A percentile compares a stretch with the other conserved stretches of the same genome.
These are phyloP conservation scores for Gaeumannomyces tritici DNA, from an alignment of 2,329 filamentous ascomycete genomes.

Conservation along the genomic window DNA sequence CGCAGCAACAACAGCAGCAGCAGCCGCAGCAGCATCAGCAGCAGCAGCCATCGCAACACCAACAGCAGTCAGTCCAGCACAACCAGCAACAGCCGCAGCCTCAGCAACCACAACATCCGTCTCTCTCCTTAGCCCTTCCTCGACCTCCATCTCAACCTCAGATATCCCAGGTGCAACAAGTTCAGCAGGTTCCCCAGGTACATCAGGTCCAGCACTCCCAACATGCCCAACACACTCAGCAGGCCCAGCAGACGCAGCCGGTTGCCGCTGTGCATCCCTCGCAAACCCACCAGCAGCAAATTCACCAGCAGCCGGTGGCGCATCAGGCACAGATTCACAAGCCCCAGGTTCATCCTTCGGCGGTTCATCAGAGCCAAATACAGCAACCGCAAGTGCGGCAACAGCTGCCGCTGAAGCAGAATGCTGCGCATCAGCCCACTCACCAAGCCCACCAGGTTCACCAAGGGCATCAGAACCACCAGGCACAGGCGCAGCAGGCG, in stretches of 20 bases:
- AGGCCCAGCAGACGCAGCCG: constrained; percentile 10
- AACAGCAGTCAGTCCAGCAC: constrained; percentile 9
- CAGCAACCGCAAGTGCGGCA: constrained; percentile 1
- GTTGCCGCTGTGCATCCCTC: constrained; percentile 1
- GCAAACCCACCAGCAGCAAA: constrained; percentile 1
- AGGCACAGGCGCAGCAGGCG: constrained; percentile 20
- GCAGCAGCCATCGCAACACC: constrained; percentile 7
- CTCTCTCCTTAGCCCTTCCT: constrained; percentile 9
- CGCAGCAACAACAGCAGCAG: constrained; percentile 10
- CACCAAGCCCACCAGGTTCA: constrained; percentile 16
- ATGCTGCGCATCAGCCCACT: constrained; percentile 9
- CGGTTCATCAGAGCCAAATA: constrained; percentile 1
- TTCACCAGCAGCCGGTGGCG: neutral
- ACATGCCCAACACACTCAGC: constrained; percentile 7
- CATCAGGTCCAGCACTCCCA: constrained; percentile 17
- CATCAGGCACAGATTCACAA: constrained; percentile 2
- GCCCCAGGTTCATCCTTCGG: constrained; percentile 1
- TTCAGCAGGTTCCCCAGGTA: constrained; percentile 17
- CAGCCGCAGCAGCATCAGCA: constrained; percentile 10
- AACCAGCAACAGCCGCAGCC: constrained; percentile 11
- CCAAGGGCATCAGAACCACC: constrained; percentile 22
- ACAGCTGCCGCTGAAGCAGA: neutral
- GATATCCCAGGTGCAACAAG: constrained; percentile 10
- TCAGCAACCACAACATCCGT: constrained; percentile 5
- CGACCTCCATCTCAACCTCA: constrained; percentile 10